These are phyloP conservation scores for Prunus armeniaca DNA, from an alignment of 306 rosid genomes.

Conservation along the genomic window DNA sequence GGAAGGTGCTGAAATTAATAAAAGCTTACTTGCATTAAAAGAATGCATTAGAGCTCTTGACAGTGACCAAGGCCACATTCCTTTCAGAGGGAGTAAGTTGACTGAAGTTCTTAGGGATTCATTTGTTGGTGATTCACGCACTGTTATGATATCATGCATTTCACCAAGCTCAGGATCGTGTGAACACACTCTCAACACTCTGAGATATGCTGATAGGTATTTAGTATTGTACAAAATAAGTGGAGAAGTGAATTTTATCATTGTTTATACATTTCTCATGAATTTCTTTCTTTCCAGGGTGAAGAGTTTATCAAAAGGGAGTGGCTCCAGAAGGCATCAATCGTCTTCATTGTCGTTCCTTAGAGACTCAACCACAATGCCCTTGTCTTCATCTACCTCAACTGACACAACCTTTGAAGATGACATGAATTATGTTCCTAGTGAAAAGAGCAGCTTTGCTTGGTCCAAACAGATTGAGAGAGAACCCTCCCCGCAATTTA, in stretches of 20 bases:
- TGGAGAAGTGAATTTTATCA: background rate
- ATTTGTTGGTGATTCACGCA: constrained; percentile 80
- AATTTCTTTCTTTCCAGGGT: constrained; percentile 40
- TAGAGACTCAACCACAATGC: constrained; percentile 59
- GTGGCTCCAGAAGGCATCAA: constrained; percentile 55
- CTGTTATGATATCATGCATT: constrained; percentile 89
- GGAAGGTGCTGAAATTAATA: constrained; percentile 92
- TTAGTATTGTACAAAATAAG: constrained; percentile 5
- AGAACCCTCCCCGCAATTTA: constrained; percentile 61
- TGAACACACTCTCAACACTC: constrained; percentile 82
- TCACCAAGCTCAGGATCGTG: constrained; percentile 87
- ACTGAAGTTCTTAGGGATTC: constrained; percentile 89
- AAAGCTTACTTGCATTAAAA: constrained; percentile 77
- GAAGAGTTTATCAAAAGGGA: constrained; percentile 74
- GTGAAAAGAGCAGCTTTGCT: constrained; percentile 60
- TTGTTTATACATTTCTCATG: constrained; percentile 8
- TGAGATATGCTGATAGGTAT: constrained; percentile 90
- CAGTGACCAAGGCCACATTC: constrained; percentile 83
- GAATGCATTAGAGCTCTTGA: constrained; percentile 91
- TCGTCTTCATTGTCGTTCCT: constrained; percentile 49
- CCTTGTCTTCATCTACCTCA: constrained; percentile 43
- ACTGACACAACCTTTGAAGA: constrained; percentile 45
- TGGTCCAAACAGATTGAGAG: constrained; percentile 72
- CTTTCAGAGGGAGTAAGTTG: constrained; percentile 89
- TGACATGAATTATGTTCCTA: constrained; percentile 41